Percentiles rank a stretch among this genome's conserved stretches.
Conservation (phyloP, 108 stramenopile genomes). For the Skeletonema tropicum region DNA sequence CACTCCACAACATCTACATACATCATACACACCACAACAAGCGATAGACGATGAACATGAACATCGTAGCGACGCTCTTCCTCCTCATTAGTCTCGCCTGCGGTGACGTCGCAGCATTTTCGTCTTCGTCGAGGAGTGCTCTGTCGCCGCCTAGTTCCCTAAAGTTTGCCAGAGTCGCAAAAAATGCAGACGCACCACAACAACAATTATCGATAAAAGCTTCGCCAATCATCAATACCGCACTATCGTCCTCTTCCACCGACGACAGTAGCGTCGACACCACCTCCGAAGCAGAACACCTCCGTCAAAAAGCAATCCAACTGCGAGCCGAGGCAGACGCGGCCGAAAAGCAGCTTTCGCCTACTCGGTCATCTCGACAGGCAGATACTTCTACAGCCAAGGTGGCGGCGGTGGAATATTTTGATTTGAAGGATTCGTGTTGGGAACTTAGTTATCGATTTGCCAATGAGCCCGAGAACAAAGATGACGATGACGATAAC, state of each 20-base stretch:
- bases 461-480: slow-evolving; percentile 47
- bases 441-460: slow-evolving; percentile 59
- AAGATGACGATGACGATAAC: slow-evolving; percentile 22
- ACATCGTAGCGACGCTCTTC: too few species aligned
- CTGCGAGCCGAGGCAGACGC: slow-evolving; percentile 18
- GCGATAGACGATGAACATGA: too few species aligned
- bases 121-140: too few species aligned
- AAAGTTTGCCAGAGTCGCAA: too few species aligned
- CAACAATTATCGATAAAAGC: too few species aligned
- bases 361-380: slow-evolving; percentile 4
- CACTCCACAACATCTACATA: too few species aligned
- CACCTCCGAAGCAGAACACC: slow-evolving; percentile 1
- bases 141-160: too few species aligned
- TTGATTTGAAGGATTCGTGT: slow-evolving; percentile 25
- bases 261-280: not conserved
- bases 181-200: too few species aligned
- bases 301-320: slow-evolving; percentile 1
- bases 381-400: not conserved
- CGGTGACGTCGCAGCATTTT: too few species aligned
- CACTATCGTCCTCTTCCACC: not conserved
- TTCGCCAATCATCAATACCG: not conserved
- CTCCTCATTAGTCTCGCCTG: too few species aligned
- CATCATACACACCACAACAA: too few species aligned
- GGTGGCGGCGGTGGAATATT: slow-evolving; percentile 10
- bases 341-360: not conserved